These are phyloP conservation scores for Filobasidium uniguttulatum DNA, from an alignment of 1,284 basidiomycete genomes.

Conservation along the genomic window DNA sequence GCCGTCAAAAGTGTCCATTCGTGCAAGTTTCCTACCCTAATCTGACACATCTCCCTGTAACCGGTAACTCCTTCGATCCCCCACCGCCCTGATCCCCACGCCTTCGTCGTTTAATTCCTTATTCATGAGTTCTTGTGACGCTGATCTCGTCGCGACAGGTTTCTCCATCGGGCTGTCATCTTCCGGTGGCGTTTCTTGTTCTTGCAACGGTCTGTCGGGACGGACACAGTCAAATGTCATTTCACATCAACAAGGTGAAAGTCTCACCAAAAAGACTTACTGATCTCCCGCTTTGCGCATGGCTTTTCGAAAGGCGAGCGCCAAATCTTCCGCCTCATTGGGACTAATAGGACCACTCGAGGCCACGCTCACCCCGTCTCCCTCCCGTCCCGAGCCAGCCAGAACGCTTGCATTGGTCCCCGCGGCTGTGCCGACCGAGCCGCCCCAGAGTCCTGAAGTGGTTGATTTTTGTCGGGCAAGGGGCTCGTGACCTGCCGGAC, in stretches of 20 bases:
- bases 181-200: too few relatives aligned
- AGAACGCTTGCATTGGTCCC: constrained; percentile 2
- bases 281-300: constrained; percentile 14
- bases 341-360: constrained; percentile 4
- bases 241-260: too few relatives aligned
- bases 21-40: too few relatives aligned
- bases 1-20: too few relatives aligned
- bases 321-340: constrained; percentile 13
- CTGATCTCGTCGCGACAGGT: not conserved
- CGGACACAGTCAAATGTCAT: too few relatives aligned
- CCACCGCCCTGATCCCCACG: constrained; percentile 10
- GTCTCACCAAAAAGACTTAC: constrained; percentile 8
- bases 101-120: constrained; percentile 13
- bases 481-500: not conserved
- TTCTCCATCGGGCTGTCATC: constrained; percentile 7
- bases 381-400: not conserved
- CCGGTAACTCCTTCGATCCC: constrained; percentile 6
- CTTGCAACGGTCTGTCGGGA: constrained; percentile 4
- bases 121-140: constrained; percentile 8
- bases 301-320: constrained; percentile 14
- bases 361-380: not conserved
- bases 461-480: not conserved
- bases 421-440: not conserved
- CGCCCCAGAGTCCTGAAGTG: not conserved
- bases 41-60: constrained; percentile 7